Evolutionary conservation across 192 early-diverging fungal genomes (phyloP).

Genomic region (Gryganskiella cystojenkinii): DNA sequence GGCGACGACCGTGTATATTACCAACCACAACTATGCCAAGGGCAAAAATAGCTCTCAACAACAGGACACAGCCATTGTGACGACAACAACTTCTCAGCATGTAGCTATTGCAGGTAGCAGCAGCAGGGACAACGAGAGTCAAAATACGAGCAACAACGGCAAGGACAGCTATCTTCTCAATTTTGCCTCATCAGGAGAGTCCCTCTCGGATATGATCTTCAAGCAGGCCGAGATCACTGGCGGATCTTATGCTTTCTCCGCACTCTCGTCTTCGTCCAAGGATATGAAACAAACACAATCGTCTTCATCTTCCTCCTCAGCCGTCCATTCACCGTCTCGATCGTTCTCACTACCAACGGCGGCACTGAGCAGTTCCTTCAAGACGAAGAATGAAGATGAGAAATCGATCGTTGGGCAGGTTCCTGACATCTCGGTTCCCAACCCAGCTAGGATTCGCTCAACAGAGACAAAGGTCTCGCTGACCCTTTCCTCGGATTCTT

Average conservation of each 20-base stretch:
- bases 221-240: background rate
- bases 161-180: constrained; percentile 10
- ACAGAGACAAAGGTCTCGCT: constrained; percentile 36
- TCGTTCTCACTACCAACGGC: too few species aligned
- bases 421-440: background rate
- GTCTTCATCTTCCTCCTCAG: too few species aligned
- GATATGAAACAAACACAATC: background rate
- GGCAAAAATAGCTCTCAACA: too few species aligned
- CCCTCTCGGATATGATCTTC: constrained; percentile 38
- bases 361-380: too few species aligned
- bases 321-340: too few species aligned
- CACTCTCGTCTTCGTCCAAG: background rate
- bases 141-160: background rate
- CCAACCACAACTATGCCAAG: constrained; percentile 14
- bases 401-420: too few species aligned
- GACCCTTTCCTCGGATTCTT: constrained; percentile 41
- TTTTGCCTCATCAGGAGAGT: constrained; percentile 22
- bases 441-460: constrained; percentile 21
- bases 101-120: background rate
- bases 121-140: background rate
- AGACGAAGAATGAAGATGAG: too few species aligned
- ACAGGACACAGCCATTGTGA: background rate
- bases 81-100: background rate
- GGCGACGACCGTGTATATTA: constrained; percentile 25
- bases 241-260: too few species aligned